Base-by-base conservation (phyloP, 305 asterid genomes). In the Solanum hybrid region DNA sequence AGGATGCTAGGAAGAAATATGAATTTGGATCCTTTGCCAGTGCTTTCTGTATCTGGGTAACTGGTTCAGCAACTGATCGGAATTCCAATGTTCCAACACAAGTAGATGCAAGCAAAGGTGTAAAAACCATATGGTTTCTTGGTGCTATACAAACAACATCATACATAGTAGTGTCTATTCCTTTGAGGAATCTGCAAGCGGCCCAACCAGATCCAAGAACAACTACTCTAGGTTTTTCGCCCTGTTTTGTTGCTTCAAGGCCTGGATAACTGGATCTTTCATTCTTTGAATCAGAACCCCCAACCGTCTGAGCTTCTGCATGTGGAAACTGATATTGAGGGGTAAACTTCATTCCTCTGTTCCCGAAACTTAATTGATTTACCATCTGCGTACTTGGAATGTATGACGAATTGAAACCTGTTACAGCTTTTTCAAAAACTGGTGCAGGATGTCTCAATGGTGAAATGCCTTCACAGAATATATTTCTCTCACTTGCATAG, bases 171-270 rank as follows among this genome's bases (percentile, higher is more conserved):
- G 98, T 97, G 90, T 97, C 96, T 6, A 97, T 88, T 64, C 98
- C 98, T 89, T 96, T 96, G 73, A 97, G 98, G 92, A 97, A 96
- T 79, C 98, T 94, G 88, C 99, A 97, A 5, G 98, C 99, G 2
- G 97, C 99, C 99, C 99, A 97, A 40, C 99, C 99, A 71, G 95
- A 93, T 12, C 99, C 99, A 80, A 97, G 95, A 87, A 97, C 98
- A 88, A 96, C 99, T 32, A 96, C 97, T 34, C 99, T 91, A 19
- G 99, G 98, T 94, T 97, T 97, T 88, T 97, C 95, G 3, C 96
- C 96, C 0, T 96, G 95, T 91, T 93, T 97, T 35, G 99, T 97
- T 42, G 98, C 95, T 91, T 94, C 98, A 51, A 97, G 93, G 7
- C 92, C 95, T 14, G 98, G 98, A 92, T 95, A 95, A 82, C 76